Base-by-base conservation (phyloP, 805 yeast genomes). In the Myxozyma neglecta region DNA sequence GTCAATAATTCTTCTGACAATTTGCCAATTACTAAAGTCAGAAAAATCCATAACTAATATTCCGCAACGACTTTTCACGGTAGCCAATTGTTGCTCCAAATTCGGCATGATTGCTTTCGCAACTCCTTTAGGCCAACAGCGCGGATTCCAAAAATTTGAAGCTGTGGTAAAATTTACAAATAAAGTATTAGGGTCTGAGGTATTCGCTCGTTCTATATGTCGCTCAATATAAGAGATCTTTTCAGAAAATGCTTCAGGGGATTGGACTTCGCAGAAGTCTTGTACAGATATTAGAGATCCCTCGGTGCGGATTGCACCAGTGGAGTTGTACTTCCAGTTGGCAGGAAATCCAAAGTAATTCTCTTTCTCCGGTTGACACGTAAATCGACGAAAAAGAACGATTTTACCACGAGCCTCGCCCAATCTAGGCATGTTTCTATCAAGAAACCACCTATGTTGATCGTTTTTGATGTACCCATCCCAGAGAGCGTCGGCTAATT, bases 161-260 rank as follows among this genome's bases (percentile, higher is more conserved):
- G 87, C 93, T 0, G 90, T 81, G 61, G 90, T 84, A 73, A 86
- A 88, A 75, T 88, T 88, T 64, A 88, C 74, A 69, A 82, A 88
- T 66, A 88, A 75, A 73, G 86, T 87, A 53, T 82, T 77, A 63
- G 80, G 81, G 59, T 74, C 73, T 32, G 75, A 66, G 58, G 77
- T 72, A 11, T 20, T 48, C 1, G 93, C 88, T 54, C 79, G 79
- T 44, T 78, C 72, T 46, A 86, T 76, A 70, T 85, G 80, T 36
- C 81, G 77, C 70, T 82, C 83, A 65, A 88, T 83, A 68, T 82
- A 84, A 9, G 75, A 74, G 18, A 83, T 79, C 72, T 88, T 88
- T 68, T 79, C 82, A 16, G 78, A 72, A 60, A 87, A 80, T 68
- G 84, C 90, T 7, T 76, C 77, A 8, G 75, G 78, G 44, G 74